Evolutionary conservation across 495 filamentous ascomycete genomes (phyloP), one percentile per base, ranked within the genome.

Genomic region (Aspergillus homomorphus): DNA sequence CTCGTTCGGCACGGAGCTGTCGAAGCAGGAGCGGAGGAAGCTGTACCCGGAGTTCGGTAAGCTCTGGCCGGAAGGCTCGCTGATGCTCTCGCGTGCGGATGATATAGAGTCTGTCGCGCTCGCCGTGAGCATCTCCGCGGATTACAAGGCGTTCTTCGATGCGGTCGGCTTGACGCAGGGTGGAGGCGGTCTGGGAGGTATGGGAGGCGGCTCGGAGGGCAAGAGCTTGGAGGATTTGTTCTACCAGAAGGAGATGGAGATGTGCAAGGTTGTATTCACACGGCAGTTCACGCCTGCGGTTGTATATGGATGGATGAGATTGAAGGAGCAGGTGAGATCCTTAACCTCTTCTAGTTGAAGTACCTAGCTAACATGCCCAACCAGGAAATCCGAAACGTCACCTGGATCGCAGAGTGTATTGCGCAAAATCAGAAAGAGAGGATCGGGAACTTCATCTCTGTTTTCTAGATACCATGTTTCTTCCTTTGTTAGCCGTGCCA

Each of bases 361-460:
- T 15, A 55, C 15, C 6, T 6, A 61, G 45, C 68, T 75, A 58
- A 80, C 49, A 20, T 23, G 2, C 12, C n/a, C 19, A 23, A 19
- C 16, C 58, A 96, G 94, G 94, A 99, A 88, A 96, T 98, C 70
- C 89, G 94, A 42, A 99, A 99, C 68, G 94, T 99, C 67, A 98
- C 93, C 48, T 99, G 94, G 94, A 99, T 99, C 68, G 87, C 95
- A 9, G 94, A 99, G 74, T 99, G 94, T 76, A 99, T 99, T 84
- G 94, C 94, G 49, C 94, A 99, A 76, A 96, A 96, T 79, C 94
- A 99, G 80, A 99, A 98, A 78, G 94, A 99, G 74, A 84, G 94
- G 71, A 98, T 99, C 69, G 86, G 87, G 63, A 99, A 97, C 72
- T 99, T 96, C 73, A 98, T 98, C 69, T 96, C 91, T 75, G 92